phyloP scores from a whole-genome alignment of 768 basidiomycete genomes.

The Rhizopogon vinicolor region DNA sequence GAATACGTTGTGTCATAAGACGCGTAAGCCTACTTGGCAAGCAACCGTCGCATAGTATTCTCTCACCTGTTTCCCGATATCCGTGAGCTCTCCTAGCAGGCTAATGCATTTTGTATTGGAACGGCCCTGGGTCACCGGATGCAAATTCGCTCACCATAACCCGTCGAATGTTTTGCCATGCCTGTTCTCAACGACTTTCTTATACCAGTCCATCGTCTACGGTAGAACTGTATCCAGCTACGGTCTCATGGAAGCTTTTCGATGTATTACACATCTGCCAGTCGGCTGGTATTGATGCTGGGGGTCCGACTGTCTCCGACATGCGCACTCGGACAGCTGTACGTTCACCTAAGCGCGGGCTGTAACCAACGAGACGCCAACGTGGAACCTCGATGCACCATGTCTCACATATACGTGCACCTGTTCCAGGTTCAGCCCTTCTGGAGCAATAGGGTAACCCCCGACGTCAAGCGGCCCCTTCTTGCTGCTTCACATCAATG shows the following conservation, averaged over 20 bases:
- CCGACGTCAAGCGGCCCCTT: conserved; percentile 54
- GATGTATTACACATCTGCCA: conserved; percentile 65
- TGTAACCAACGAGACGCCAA: background rate
- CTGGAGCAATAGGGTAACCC: conserved; percentile 54
- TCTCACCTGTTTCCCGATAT: conserved; percentile 49
- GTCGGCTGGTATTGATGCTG: conserved; percentile 61
- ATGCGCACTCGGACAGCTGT: conserved; percentile 72
- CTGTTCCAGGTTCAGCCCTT: conserved; percentile 57
- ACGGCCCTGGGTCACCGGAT: background rate
- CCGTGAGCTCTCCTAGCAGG: conserved; percentile 46
- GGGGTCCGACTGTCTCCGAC: conserved; percentile 34
- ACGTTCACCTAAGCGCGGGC: conserved; percentile 52
- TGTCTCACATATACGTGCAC: conserved; percentile 75
- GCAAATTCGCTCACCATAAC: conserved; percentile 49
- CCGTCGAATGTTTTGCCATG: conserved; percentile 53
- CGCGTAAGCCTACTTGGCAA: background rate
- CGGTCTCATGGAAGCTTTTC: conserved; percentile 43
- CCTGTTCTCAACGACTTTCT: conserved; percentile 48
- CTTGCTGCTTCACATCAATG: conserved; percentile 12
- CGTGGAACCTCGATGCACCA: conserved; percentile 40
- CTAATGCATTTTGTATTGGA: conserved; percentile 27
- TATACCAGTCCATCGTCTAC: conserved; percentile 29
- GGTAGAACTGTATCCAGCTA: conserved; percentile 25
- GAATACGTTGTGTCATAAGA: conserved; percentile 47
- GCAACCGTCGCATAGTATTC: background rate